Evolutionary conservation across 495 filamentous ascomycete species (phyloP).

Genomic region (Aspergillus incahuasiensis): DNA sequence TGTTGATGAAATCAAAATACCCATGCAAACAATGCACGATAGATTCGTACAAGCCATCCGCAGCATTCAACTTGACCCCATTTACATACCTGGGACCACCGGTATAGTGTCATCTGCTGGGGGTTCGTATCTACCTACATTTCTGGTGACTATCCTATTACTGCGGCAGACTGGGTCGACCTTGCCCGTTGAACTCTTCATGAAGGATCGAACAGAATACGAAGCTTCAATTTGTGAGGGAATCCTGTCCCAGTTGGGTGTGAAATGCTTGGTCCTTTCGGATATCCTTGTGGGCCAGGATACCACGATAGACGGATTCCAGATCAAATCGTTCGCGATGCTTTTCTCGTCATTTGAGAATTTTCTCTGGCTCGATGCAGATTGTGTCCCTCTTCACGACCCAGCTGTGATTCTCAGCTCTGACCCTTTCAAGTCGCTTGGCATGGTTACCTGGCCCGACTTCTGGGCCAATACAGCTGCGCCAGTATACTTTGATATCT

Average conservation of each 20-base stretch:
- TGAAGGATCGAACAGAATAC: slow-evolving; percentile 37
- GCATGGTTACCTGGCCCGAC: no score
- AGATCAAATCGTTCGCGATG: no score
- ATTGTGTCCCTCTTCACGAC: no score
- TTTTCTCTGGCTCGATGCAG: no score
- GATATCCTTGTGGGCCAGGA: no score
- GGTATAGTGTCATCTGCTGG: slow-evolving; percentile 45
- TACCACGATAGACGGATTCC: no score
- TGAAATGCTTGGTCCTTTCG: slow-evolving; percentile 40
- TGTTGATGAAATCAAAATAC: slow-evolving; percentile 15
- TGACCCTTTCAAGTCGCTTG: no score
- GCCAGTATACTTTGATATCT: no score
- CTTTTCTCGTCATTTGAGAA: no score
- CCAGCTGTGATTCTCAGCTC: no score
- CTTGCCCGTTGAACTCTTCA: slow-evolving; percentile 48
- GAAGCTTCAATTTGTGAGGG: slow-evolving; percentile 41
- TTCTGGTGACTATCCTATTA: slow-evolving; percentile 41
- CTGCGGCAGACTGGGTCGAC: no score
- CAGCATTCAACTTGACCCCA: slow-evolving; percentile 5
- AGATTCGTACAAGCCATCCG: slow-evolving; percentile 27
- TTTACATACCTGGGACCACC: slow-evolving; percentile 25
- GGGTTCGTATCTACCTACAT: slow-evolving; percentile 26
- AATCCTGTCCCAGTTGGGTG: slow-evolving; percentile 39
- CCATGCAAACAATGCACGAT: slow-evolving; percentile 28
- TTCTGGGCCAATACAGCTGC: no score